A percentile compares a stretch with the other conserved stretches of the same genome.
Evolutionary conservation across 1,139 yeast species (phyloP).

Genomic region (Taphrina flavorubra): DNA sequence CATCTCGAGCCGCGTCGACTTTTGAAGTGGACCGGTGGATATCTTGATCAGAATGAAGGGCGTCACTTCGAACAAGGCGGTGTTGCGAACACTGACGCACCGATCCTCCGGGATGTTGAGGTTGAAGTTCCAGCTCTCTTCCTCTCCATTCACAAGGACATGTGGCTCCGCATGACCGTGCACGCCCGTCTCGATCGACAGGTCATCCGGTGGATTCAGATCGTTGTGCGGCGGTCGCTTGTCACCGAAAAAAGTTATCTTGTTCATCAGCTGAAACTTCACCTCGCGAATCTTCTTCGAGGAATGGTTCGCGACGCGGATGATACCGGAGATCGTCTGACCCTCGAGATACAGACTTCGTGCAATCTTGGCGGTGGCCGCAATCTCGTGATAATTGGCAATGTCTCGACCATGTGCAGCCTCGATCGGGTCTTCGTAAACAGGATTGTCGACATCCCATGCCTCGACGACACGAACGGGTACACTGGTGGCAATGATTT

Average conservation of each 20-base stretch:
- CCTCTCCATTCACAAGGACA: conserved; percentile 17
- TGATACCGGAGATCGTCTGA: conserved; percentile 19
- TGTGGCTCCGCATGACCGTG: conserved; percentile 24
- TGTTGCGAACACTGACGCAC: conserved; percentile 33
- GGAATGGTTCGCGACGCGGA: conserved; percentile 34
- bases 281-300: conserved; percentile 36
- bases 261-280: conserved; percentile 30
- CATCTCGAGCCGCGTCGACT: conserved; percentile 19
- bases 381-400: conserved; percentile 36
- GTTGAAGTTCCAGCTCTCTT: conserved; percentile 30
- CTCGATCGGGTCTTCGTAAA: conserved; percentile 30
- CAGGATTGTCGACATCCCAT: conserved; percentile 44
- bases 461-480: conserved; percentile 44
- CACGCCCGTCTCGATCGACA: conserved; percentile 18
- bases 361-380: conserved; percentile 30
- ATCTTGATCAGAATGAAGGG: conserved; percentile 33
- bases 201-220: conserved; percentile 19
- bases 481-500: conserved; percentile 33
- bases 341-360: conserved; percentile 28
- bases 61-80: conserved; percentile 40
- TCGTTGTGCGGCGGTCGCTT: conserved; percentile 22
- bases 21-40: conserved; percentile 32
- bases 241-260: conserved; percentile 38
- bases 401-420: conserved; percentile 36
- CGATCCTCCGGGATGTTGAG: conserved; percentile 25